Evolutionary conservation across 129 eudicot species (phyloP).

Genomic region (Flaveria bidentis): DNA sequence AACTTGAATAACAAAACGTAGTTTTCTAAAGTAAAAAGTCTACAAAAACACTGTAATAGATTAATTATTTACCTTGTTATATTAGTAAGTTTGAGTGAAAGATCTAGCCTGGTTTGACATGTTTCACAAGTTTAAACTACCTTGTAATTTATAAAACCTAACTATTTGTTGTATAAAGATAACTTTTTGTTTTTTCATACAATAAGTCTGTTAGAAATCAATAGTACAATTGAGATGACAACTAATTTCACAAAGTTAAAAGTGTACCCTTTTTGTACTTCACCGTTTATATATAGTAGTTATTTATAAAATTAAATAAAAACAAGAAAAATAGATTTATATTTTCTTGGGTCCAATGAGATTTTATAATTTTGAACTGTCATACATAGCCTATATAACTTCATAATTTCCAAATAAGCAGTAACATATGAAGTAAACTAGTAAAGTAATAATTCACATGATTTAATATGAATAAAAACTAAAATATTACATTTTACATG

Average conservation of each 20-base stretch:
- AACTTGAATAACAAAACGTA: too few species aligned
- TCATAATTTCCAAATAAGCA: not conserved
- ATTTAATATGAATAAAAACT: too few species aligned
- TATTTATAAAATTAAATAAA: too few species aligned
- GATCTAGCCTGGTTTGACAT: not conserved
- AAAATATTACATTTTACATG: not conserved
- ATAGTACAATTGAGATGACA: too few species aligned
- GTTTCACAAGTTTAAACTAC: not conserved
- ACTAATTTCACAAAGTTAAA: not conserved
- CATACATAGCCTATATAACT: not conserved
- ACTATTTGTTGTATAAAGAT: not conserved
- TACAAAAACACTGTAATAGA: too few species aligned
- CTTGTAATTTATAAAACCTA: not conserved
- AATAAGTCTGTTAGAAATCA: too few species aligned
- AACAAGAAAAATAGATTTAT: not conserved
- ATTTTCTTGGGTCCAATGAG: not conserved
- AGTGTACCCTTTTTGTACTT: not conserved
- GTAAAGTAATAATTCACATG: not conserved
- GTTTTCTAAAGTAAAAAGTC: too few species aligned
- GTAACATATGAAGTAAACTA: not conserved
- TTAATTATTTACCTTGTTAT: too few species aligned
- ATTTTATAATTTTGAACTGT: not conserved
- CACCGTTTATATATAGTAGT: not conserved
- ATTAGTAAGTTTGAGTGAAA: too few species aligned
- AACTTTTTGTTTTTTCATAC: not conserved